A percentile compares a stretch with the other conserved stretches of the same genome.
These are phyloP conservation scores for Coniophora puteana DNA, from an alignment of 1,284 basidiomycete genomes.

Conservation along the genomic window DNA sequence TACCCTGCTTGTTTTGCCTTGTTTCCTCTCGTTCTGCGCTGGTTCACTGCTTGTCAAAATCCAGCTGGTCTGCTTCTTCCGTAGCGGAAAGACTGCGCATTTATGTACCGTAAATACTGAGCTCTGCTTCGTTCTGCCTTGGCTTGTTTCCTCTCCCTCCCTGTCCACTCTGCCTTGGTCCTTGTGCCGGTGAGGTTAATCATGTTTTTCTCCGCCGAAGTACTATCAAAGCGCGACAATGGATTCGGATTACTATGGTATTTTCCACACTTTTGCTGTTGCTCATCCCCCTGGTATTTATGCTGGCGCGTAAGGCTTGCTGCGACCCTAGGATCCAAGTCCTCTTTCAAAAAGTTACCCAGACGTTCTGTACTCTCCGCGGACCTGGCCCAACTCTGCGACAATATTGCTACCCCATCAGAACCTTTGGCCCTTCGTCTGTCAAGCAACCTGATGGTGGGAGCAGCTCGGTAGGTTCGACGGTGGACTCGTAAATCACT, in stretches of 20 bases:
- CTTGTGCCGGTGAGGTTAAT: no score
- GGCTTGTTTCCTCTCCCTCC: no score
- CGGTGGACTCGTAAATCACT: not conserved
- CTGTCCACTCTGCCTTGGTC: no score
- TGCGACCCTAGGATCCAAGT: slow-evolving; percentile 82
- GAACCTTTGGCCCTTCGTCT: slow-evolving; percentile 83
- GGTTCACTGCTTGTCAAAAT: not conserved
- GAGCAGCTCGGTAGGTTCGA: slow-evolving; percentile 69
- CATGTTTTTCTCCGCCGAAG: slow-evolving; percentile 78
- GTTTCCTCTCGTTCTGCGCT: slow-evolving; percentile 1
- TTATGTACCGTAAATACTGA: not conserved
- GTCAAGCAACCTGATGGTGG: slow-evolving; percentile 84
- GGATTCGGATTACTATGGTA: slow-evolving; percentile 81
- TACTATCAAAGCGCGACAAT: slow-evolving; percentile 70
- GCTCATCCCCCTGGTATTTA: not conserved
- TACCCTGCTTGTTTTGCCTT: slow-evolving; percentile 4
- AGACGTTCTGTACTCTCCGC: slow-evolving; percentile 77
- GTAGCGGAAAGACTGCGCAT: not conserved
- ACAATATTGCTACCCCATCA: slow-evolving; percentile 72
- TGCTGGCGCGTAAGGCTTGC: slow-evolving; percentile 63
- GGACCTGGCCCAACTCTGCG: slow-evolving; percentile 77
- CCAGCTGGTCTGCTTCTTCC: not conserved
- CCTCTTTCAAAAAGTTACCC: slow-evolving; percentile 78
- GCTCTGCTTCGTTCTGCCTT: no score
- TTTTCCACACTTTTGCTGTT: slow-evolving; percentile 3